A percentile compares a stretch with the other conserved stretches of the same genome.
Evolutionary conservation across 495 filamentous ascomycete genomes (phyloP).

Genomic region (Aspergillus indologenus): DNA sequence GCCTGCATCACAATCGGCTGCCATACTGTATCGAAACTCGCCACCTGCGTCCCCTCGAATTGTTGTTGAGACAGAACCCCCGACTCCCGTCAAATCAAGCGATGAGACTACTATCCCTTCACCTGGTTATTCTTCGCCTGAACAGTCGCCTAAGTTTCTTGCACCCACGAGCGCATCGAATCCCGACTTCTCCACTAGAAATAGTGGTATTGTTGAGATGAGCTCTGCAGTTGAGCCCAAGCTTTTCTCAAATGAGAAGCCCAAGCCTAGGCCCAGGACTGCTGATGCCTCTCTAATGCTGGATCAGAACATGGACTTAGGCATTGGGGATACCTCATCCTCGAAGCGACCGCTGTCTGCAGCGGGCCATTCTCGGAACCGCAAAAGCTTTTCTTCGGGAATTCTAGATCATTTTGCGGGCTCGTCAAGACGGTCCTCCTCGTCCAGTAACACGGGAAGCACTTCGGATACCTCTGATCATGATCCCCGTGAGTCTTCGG

Average conservation of each 20-base stretch:
- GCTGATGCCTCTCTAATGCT: constrained; percentile 50
- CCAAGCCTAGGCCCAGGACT: constrained; percentile 46
- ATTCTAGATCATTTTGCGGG: constrained; percentile 30
- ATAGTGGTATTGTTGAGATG: constrained; percentile 51
- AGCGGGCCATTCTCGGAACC: constrained; percentile 34
- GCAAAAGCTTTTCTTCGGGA: constrained; percentile 35
- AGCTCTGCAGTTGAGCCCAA: constrained; percentile 58
- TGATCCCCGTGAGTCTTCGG: constrained; percentile 18
- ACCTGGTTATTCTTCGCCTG: constrained; percentile 67
- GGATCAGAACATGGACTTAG: constrained; percentile 20
- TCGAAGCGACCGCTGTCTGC: constrained; percentile 38
- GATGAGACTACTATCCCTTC: constrained; percentile 59
- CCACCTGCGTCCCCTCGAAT: constrained; percentile 39
- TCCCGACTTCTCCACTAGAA: constrained; percentile 17
- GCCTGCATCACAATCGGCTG: constrained; percentile 38
- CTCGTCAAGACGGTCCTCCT: constrained; percentile 29
- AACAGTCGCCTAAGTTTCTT: constrained; percentile 71
- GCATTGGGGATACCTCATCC: constrained; percentile 16
- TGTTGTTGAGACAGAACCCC: constrained; percentile 30
- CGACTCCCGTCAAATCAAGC: constrained; percentile 38
- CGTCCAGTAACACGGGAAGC: constrained; percentile 17
- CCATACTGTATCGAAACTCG: constrained; percentile 30
- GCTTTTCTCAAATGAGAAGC: constrained; percentile 51
- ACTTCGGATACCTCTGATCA: constrained; percentile 32
- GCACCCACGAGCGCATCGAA: constrained; percentile 60